Evolutionary conservation across 148 eudicot species (phyloP), one percentile per base, ranked within the genome.

Genomic region (Amaranthus hypochondriacus): DNA sequence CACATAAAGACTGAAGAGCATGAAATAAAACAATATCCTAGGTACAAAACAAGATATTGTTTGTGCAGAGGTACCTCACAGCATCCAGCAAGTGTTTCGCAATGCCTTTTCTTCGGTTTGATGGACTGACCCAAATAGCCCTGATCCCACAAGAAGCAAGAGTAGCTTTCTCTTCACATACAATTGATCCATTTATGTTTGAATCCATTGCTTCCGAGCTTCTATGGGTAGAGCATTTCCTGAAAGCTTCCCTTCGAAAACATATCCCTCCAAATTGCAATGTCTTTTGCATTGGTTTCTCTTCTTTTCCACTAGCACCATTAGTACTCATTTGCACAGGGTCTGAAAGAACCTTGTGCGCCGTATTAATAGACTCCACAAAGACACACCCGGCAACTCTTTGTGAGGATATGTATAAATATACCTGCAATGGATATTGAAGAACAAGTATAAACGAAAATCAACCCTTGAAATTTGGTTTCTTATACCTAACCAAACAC

Each of bases 41-140:
- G 39, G 39, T 28, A 28, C 39, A 28, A 28, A 28, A 28, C 39
- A 51, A 51, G 9, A 51, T 51, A 9, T 51, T 51, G 54, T 6
- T 51, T 5, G 7, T 5, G 54, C 54, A 51, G 8, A 13, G 65
- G 76, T 86, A 93, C 98, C 98, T 84, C 72, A 81, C 83, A 63
- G 92, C 96, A 86, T 93, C 96, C 74, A 93, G 87, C 81, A 93
- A 81, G 82, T 77, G 77, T 71, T 82, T 87, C 44, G 98, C 98
- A 62, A 90, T 81, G 54, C 68, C 85, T 76, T 86, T 93, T 79
- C 98, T 87, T 81, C 93, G 81, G 77, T 90, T 93, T 42, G 74
- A 78, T 15, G 93, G 96, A 69, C 86, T 76, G 80, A 93, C 98
- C 96, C 98, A 90, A 69, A 93, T 86, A 77, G 96, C 96, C 84